Base-by-base conservation (phyloP, 2,329 filamentous ascomycete genomes). In the Thielaviopsis punctulata region DNA sequence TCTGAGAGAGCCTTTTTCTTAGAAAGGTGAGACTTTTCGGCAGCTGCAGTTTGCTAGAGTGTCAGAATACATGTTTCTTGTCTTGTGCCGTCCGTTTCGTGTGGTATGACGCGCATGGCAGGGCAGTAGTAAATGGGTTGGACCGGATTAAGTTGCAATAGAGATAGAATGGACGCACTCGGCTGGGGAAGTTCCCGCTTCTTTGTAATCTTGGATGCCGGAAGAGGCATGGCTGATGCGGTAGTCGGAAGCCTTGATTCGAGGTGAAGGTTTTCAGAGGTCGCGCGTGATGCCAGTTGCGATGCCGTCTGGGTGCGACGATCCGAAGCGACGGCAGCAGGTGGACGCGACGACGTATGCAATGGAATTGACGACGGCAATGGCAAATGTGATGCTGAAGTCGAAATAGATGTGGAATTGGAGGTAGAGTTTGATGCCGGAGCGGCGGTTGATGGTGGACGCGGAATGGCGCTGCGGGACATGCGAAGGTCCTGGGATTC, bases 1-100 rank as follows among this genome's bases (percentile, higher is more conserved):
- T 81, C 75, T 19, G 64, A 65, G 23, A 80, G 64, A 13, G 75
- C 76, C 59, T 78, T 79, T 53, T 79, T 71, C 64, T 84, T 83
- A 2, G 76, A 60, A 48, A 78, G 73, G 19, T 78, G 70, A 59
- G 77, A 70, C 21, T 66, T 58, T 80, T 57, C 47, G 48, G 52
- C 53, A 53, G 23, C 49, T 15, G 25, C 46, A 23, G 44, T 45
- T 45, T 45, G 22, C 24, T 45, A 24, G 49, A 36, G 24, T 22
- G 43, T 51, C 22, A 49, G 48, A 49, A 43, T 3, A 21, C 5
- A n/a, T 15, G 13, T 15, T 13, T 10, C 30, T 21, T 45, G n/a
- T 25, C 25, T 12, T 23, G 21, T 15, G 22, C 19, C 19, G 4
- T 36, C 9, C n/a, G 9, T 41, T 41, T 41, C 36, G 36, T 41